Conservation (phyloP, 208 protist species). For the Trypanosoma melophagium region DNA sequence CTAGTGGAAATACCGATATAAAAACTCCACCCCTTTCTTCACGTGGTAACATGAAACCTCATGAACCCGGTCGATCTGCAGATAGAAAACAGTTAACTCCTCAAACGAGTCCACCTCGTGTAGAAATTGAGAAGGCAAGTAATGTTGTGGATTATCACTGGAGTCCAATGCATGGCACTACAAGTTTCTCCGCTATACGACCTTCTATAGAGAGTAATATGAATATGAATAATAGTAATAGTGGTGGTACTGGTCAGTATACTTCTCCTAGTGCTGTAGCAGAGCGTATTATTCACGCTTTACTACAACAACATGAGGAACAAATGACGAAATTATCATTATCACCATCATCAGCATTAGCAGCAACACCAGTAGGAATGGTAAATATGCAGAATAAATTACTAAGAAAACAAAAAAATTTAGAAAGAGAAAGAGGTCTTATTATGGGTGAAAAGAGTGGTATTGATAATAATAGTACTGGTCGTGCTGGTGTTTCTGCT, state of each 20-base stretch:
- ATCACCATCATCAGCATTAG: no score
- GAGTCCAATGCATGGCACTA: constrained; percentile 1
- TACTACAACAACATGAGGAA: constrained; percentile 20
- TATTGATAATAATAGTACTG: background rate
- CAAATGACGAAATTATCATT: no score
- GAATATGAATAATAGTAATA: background rate
- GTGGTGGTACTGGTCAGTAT: constrained; percentile 3
- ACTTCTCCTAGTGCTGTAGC: constrained; percentile 10
- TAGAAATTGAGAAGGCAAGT: background rate
- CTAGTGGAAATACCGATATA: no score
- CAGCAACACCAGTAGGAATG: background rate
- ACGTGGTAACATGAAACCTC: no score
- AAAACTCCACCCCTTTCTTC: background rate
- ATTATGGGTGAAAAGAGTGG: background rate
- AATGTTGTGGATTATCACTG: background rate
- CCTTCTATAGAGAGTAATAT: background rate
- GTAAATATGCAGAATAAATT: background rate
- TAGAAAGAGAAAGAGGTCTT: background rate
- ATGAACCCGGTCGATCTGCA: no score
- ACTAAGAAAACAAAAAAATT: background rate
- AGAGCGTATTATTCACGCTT: constrained; percentile 13
- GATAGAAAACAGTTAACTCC: no score
- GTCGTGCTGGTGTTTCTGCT: background rate
- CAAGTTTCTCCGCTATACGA: constrained; percentile 4
- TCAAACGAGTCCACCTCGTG: background rate